phyloP scores from a whole-genome alignment of 495 filamentous ascomycete genomes.

The Penicillium canariense region DNA sequence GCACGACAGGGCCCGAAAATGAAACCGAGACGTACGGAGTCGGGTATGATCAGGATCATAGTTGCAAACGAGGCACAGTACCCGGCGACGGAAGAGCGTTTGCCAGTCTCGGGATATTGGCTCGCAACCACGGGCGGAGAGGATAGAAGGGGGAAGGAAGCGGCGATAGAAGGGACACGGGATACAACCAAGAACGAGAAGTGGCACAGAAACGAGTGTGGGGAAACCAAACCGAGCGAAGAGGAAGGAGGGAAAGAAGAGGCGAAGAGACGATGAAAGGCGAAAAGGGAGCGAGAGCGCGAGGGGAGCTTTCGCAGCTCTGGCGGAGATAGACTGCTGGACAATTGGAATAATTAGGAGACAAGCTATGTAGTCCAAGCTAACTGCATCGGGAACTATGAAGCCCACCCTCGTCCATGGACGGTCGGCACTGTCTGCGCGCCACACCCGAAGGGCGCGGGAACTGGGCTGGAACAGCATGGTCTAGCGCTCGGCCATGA shows the following conservation, averaged over 20 bases:
- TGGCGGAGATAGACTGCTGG: not conserved
- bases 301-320: conserved; percentile 5
- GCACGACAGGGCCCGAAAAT: conserved; percentile 15
- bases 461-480: not conserved
- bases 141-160: not conserved
- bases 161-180: conserved; percentile 3
- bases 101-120: conserved; percentile 12
- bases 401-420: not conserved
- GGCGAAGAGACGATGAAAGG: not conserved
- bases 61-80: conserved; percentile 7
- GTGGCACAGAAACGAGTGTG: conserved; percentile 8
- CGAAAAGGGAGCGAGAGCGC: conserved; percentile 4
- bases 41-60: conserved; percentile 19
- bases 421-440: conserved; percentile 5
- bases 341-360: too few relatives aligned
- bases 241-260: conserved; percentile 1
- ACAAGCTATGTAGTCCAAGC: too few relatives aligned
- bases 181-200: conserved; percentile 7
- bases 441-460: conserved; percentile 8
- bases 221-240: not conserved
- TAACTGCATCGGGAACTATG: not conserved
- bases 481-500: too few relatives aligned
- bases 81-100: conserved; percentile 14
- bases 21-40: conserved; percentile 8
- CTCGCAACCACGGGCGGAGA: not conserved